Evolutionary conservation across 2,329 filamentous ascomycete species (phyloP), one percentile per base, ranked within the genome.

Genomic region (Pseudocercospora ulei): DNA sequence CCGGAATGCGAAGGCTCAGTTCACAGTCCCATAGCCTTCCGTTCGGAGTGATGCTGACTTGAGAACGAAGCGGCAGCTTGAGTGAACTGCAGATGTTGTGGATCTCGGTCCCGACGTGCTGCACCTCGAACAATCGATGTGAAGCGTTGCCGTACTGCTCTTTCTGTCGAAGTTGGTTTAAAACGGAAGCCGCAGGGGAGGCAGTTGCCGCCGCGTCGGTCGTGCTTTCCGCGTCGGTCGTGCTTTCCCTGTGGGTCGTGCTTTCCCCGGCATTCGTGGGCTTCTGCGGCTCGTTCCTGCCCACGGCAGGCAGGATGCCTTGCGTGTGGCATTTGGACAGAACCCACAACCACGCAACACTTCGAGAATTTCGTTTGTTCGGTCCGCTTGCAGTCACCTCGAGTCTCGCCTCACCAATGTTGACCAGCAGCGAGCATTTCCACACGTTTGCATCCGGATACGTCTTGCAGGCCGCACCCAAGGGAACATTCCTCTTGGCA

Each of bases 121-220:
- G 20, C 2, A 36, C 25, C 12, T 27, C 13, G 33, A 44, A 44
- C 5, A 44, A 25, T 3, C 17, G 17, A 19, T 7, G 7, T 2
- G 41, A 28, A 22, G 38, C 26, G 14, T 29, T 14, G 2, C 33
- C 31, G 26, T 44, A 44, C 20, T 44, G 41, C n/a, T 28, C 37
- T 16, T 31, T 30, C 12, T 19, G 37, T 19, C 31, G 38, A 18
- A 26, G 16, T 2, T 35, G 7, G 1, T 24, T 19, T 1, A 31
- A 18, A 4, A 35, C 8, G 8, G 35, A 25, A 2, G 23, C n/a
- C n/a, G n/a, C 23, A 25, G 23, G n/a, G 9, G 23, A 25, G 12
- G 23, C n/a, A n/a, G n/a, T n/a, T n/a, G n/a, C n/a, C n/a, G n/a
- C n/a, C n/a, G n/a, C n/a, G n/a, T n/a, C n/a, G n/a, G n/a, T n/a